Conservation (phyloP, 805 yeast genomes). For the Candida xiaguanensis region DNA sequence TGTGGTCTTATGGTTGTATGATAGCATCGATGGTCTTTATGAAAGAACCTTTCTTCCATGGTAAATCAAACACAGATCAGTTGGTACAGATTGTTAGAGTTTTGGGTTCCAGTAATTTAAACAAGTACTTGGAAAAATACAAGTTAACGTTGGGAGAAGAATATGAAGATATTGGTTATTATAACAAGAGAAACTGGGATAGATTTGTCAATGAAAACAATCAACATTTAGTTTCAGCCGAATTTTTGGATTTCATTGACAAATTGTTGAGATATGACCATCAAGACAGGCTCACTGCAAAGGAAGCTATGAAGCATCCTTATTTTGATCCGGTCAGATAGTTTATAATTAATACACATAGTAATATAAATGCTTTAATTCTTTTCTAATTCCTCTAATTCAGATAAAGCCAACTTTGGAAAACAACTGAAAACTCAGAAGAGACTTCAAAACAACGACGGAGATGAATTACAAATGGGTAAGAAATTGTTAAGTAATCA, state of each 20-base stretch:
- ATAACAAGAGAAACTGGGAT: constrained; percentile 81
- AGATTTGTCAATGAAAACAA: constrained; percentile 70
- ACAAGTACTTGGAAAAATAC: constrained; percentile 66
- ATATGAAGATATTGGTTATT: constrained; percentile 69
- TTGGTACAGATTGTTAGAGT: constrained; percentile 85
- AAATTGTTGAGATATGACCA: constrained; percentile 80
- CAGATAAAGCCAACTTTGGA: too few relatives aligned
- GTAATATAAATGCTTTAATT: too few relatives aligned
- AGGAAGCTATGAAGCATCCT: constrained; percentile 79
- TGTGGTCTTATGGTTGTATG: constrained; percentile 95
- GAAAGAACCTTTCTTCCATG: constrained; percentile 90
- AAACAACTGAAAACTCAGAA: too few relatives aligned
- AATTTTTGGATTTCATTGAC: constrained; percentile 78
- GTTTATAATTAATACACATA: not conserved
- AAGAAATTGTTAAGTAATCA: too few relatives aligned
- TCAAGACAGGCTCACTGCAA: constrained; percentile 81
- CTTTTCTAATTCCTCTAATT: too few relatives aligned
- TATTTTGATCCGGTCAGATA: constrained; percentile 28
- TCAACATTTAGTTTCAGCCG: constrained; percentile 58
- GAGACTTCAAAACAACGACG: too few relatives aligned
- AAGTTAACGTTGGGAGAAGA: constrained; percentile 68
- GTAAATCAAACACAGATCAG: constrained; percentile 87
- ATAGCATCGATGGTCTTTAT: constrained; percentile 86
- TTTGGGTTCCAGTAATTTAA: constrained; percentile 77
- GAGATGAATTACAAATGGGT: too few relatives aligned